Evolutionary conservation across 371 early-diverging fungal genomes (phyloP).

Genomic region (Nematocida ausubeli): DNA sequence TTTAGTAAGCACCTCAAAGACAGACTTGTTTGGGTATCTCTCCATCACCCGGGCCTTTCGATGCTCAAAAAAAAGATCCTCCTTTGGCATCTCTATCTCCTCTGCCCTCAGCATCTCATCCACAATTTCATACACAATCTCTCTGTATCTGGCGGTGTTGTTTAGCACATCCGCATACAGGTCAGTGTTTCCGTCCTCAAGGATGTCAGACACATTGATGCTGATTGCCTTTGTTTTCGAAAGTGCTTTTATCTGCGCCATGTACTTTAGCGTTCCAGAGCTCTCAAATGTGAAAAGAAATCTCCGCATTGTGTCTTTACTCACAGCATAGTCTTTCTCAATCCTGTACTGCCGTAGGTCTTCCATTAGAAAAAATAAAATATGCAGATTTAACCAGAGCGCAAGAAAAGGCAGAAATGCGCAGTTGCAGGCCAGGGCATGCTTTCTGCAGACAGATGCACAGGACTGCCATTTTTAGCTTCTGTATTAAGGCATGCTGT

Average conservation of each 20-base stretch:
- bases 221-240: constrained; percentile 37
- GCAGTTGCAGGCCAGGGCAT: neutral
- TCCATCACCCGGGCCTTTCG: constrained; percentile 65
- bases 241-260: constrained; percentile 42
- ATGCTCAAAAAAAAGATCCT: constrained; percentile 67
- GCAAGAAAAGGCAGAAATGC: neutral
- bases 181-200: constrained; percentile 63
- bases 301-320: constrained; percentile 60
- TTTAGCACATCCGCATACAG: constrained; percentile 56
- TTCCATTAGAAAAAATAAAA: constrained; percentile 51
- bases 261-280: constrained; percentile 61
- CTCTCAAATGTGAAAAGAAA: constrained; percentile 67
- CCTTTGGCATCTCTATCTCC: constrained; percentile 56
- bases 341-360: constrained; percentile 60
- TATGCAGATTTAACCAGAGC: neutral
- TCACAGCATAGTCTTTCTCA: constrained; percentile 53
- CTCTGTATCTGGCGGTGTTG: constrained; percentile 64
- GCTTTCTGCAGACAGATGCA: neutral
- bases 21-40: constrained; percentile 59
- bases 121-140: constrained; percentile 62
- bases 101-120: constrained; percentile 64
- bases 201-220: constrained; percentile 63
- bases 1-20: constrained; percentile 60
- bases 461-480: too few relatives aligned
- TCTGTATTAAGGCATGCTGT: too few relatives aligned